phyloP scores from a whole-genome alignment of 208 protist species.

The Wallacemonas sp. region DNA sequence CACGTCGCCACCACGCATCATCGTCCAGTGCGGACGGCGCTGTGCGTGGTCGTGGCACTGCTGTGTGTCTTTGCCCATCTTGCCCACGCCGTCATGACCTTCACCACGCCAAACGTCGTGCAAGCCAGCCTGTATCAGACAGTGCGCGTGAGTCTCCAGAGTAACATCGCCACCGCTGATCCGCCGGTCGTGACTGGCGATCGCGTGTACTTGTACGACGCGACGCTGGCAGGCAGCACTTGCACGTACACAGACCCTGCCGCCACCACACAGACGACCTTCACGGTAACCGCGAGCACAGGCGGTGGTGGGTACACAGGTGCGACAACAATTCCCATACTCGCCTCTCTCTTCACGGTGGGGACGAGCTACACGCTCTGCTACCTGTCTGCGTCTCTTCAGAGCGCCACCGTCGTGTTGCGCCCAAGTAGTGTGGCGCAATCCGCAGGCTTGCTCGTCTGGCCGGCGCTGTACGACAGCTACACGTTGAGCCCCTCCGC shows the following conservation, averaged over 20 bases:
- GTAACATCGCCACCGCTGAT: constrained; percentile 56
- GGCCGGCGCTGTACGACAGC: constrained; percentile 66
- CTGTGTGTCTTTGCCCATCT: neutral
- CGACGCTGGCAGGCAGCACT: constrained; percentile 8
- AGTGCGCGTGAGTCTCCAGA: constrained; percentile 52
- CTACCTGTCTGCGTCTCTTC: constrained; percentile 47
- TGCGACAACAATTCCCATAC: constrained; percentile 26
- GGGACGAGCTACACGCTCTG: constrained; percentile 66
- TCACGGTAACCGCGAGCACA: constrained; percentile 42
- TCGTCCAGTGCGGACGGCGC: no score
- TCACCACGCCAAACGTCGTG: constrained; percentile 60
- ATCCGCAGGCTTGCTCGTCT: constrained; percentile 43
- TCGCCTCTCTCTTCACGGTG: constrained; percentile 47
- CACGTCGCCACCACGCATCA: no score
- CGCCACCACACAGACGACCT: constrained; percentile 20
- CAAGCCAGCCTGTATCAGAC: constrained; percentile 85
- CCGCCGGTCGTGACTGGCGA: constrained; percentile 58
- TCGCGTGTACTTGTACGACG: constrained; percentile 61
- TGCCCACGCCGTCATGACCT: constrained; percentile 55
- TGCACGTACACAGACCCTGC: constrained; percentile 17
- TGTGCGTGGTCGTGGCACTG: no score
- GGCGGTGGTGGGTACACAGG: constrained; percentile 47
- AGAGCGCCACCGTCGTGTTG: constrained; percentile 37
- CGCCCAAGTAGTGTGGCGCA: constrained; percentile 20
- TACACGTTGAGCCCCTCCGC: constrained; percentile 39